Conservation (phyloP, 352 stramenopile species). For the Peronospora farinosa region DNA sequence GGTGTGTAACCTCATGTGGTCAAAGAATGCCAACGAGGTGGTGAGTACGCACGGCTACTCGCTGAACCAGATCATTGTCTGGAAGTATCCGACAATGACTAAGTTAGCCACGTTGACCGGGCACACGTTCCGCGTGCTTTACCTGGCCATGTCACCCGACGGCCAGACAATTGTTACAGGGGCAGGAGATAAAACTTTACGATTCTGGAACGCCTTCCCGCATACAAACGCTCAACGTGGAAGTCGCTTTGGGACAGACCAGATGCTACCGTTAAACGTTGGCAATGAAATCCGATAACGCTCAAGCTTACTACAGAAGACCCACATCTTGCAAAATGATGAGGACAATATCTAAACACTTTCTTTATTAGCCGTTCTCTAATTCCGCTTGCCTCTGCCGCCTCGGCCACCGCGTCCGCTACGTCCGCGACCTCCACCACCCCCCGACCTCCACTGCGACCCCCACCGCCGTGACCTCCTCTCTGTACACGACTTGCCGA, state of each 20-base stretch:
- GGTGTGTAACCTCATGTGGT: slow-evolving; percentile 98
- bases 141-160: slow-evolving; percentile 95
- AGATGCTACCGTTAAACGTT: slow-evolving; percentile 53
- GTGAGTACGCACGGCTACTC: slow-evolving; percentile 98
- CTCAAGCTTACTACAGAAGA: not conserved
- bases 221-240: slow-evolving; percentile 51
- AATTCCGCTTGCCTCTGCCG: slow-evolving; percentile 20
- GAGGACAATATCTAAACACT: slow-evolving; percentile 30
- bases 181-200: slow-evolving; percentile 94
- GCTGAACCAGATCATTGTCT: slow-evolving; percentile 97
- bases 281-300: slow-evolving; percentile 59
- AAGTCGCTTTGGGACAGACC: slow-evolving; percentile 42
- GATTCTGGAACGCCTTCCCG: slow-evolving; percentile 97
- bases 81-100: slow-evolving; percentile 94
- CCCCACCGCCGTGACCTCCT: slow-evolving; percentile 27
- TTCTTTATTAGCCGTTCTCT: slow-evolving; percentile 5
- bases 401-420: slow-evolving; percentile 18
- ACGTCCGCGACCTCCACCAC: slow-evolving; percentile 22
- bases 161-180: slow-evolving; percentile 96
- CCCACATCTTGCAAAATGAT: slow-evolving; percentile 10
- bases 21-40: slow-evolving; percentile 95
- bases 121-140: slow-evolving; percentile 94
- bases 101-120: slow-evolving; percentile 95
- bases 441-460: slow-evolving; percentile 25
- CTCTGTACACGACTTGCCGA: slow-evolving; percentile 50